Evolutionary conservation across 2,329 filamentous ascomycete species (phyloP).

Genomic region (Aaosphaeria pasadenensis): DNA sequence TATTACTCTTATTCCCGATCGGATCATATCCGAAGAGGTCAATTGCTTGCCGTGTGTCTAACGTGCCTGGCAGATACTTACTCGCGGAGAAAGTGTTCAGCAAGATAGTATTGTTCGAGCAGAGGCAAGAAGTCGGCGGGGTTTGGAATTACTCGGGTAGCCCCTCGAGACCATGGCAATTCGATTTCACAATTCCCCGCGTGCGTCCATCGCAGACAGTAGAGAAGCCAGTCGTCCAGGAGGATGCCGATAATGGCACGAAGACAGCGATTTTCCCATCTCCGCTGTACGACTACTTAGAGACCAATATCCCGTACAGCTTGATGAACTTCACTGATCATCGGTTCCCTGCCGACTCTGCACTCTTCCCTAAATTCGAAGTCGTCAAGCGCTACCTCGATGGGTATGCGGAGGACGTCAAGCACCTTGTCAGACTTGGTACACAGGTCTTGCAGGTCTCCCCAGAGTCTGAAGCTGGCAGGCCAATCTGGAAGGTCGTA

Average conservation of each 20-base stretch:
- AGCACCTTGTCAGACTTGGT: constrained; percentile 65
- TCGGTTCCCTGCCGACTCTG: constrained; percentile 60
- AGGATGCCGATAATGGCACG: constrained; percentile 50
- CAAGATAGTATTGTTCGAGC: constrained; percentile 76
- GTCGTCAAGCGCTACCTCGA: constrained; percentile 72
- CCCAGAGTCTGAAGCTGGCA: constrained; percentile 16
- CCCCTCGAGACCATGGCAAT: constrained; percentile 12
- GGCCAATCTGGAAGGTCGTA: constrained; percentile 58
- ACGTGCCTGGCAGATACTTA: constrained; percentile 37
- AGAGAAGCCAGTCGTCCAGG: constrained; percentile 58
- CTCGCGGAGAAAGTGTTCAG: constrained; percentile 68
- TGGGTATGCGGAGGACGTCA: constrained; percentile 66
- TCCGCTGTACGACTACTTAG: constrained; percentile 76
- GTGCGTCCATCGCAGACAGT: constrained; percentile 52
- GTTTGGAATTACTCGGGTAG: constrained; percentile 77
- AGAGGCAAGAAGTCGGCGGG: constrained; percentile 72
- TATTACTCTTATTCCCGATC: too few species aligned
- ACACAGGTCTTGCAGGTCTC: constrained; percentile 65
- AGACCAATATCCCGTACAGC: constrained; percentile 81
- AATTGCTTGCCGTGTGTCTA: too few species aligned
- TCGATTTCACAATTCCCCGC: constrained; percentile 54
- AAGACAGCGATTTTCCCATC: constrained; percentile 67
- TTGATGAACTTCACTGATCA: constrained; percentile 79
- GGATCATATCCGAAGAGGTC: too few species aligned
- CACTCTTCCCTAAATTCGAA: constrained; percentile 72